Evolutionary conservation across 257 asterid genomes (phyloP).

Genomic region (Primulina tabacum): DNA sequence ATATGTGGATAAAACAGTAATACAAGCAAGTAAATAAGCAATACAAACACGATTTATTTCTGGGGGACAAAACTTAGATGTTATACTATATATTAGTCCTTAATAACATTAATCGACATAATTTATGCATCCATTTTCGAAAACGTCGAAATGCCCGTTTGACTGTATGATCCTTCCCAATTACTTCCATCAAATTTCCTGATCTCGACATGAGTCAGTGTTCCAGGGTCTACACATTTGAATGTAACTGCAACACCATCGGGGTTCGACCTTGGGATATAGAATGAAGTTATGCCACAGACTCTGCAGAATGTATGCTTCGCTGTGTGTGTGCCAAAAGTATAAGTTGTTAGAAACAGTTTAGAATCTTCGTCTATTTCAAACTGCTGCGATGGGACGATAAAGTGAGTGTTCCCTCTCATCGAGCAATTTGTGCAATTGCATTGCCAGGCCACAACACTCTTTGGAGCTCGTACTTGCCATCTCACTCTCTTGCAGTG

Average conservation of each 20-base stretch:
- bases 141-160: conserved; percentile 43
- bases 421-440: conserved; percentile 76
- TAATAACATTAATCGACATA: neutral
- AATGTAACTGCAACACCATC: conserved; percentile 63
- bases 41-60: neutral
- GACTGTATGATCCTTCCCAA: conserved; percentile 58
- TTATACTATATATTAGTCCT: neutral
- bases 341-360: conserved; percentile 64
- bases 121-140: conserved; percentile 36
- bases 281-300: conserved; percentile 88
- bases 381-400: conserved; percentile 63
- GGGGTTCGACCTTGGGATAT: conserved; percentile 76
- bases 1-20: too few species aligned
- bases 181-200: conserved; percentile 58
- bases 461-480: conserved; percentile 57
- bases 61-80: neutral
- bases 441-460: conserved; percentile 72
- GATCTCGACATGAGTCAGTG: conserved; percentile 61
- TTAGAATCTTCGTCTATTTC: conserved; percentile 65
- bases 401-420: conserved; percentile 76
- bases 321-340: conserved; percentile 79
- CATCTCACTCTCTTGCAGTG: conserved; percentile 75
- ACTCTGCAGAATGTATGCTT: conserved; percentile 81
- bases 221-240: conserved; percentile 67
- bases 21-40: neutral